These are phyloP conservation scores for Salix arbutifolia DNA, from an alignment of 345 rosid genomes.

Conservation along the genomic window DNA sequence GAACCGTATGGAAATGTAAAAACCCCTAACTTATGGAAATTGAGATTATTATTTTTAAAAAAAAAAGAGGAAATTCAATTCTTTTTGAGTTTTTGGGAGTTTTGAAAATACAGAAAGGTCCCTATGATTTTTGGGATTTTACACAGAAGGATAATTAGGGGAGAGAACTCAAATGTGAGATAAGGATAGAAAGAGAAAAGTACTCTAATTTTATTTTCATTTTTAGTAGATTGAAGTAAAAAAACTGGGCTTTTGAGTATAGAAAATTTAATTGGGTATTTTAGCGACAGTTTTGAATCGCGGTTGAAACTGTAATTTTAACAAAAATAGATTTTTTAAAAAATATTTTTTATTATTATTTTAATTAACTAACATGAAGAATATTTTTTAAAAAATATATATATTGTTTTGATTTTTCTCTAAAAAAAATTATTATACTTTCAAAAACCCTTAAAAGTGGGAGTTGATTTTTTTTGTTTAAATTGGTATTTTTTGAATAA, in stretches of 20 bases:
- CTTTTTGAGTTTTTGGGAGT: neutral
- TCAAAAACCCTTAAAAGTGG: too few relatives aligned
- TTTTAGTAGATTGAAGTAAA: neutral
- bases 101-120: neutral
- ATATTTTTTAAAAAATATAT: too few relatives aligned
- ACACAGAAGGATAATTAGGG: constrained; percentile 2
- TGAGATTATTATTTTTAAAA: neutral
- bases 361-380: too few relatives aligned
- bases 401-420: too few relatives aligned
- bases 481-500: neutral
- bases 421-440: too few relatives aligned
- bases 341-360: too few relatives aligned
- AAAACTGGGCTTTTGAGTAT: neutral
- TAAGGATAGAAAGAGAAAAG: neutral
- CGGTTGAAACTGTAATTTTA: too few relatives aligned
- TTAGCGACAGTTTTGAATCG: too few relatives aligned
- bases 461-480: neutral
- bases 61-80: neutral
- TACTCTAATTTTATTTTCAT: neutral
- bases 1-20: neutral
- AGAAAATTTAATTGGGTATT: neutral
- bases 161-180: neutral
- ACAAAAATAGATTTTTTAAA: too few relatives aligned
- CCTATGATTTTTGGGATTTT: constrained; percentile 1
- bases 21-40: neutral